A percentile compares a stretch with the other conserved stretches of the same genome.
Conservation (phyloP, 805 yeast species). For the Kodamaea laetipori region DNA sequence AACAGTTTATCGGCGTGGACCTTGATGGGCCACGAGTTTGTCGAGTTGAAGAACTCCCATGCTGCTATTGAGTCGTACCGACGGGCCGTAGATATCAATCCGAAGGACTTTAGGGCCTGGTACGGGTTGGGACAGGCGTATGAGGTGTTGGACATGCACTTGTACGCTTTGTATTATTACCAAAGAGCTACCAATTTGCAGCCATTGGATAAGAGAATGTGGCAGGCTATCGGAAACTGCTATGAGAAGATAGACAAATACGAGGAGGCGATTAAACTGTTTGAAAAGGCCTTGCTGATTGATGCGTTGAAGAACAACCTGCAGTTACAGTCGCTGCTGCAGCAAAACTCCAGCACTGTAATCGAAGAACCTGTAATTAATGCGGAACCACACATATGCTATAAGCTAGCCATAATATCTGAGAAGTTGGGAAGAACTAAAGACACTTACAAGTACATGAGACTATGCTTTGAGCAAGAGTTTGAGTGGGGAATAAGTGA, state of each 20-base stretch:
- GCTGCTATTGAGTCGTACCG: slow-evolving; percentile 97
- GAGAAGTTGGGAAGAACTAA: slow-evolving; percentile 54
- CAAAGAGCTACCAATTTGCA: slow-evolving; percentile 87
- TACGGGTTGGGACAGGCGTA: slow-evolving; percentile 98
- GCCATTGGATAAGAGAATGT: slow-evolving; percentile 89
- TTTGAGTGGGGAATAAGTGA: slow-evolving; percentile 65
- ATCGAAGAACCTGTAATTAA: slow-evolving; percentile 38
- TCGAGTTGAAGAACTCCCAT: slow-evolving; percentile 92
- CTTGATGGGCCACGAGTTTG: slow-evolving; percentile 97
- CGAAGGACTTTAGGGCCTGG: slow-evolving; percentile 95
- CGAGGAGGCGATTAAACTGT: slow-evolving; percentile 77
- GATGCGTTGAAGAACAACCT: slow-evolving; percentile 26
- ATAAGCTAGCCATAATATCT: slow-evolving; percentile 66
- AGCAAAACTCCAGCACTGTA: slow-evolving; percentile 16
- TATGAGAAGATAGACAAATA: slow-evolving; percentile 74
- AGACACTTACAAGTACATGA: slow-evolving; percentile 66
- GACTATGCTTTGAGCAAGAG: slow-evolving; percentile 66
- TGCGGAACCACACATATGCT: slow-evolving; percentile 53
- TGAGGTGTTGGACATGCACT: slow-evolving; percentile 93
- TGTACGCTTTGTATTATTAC: slow-evolving; percentile 88
- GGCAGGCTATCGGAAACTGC: slow-evolving; percentile 94
- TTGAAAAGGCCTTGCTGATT: slow-evolving; percentile 69
- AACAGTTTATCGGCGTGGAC: slow-evolving; percentile 94
- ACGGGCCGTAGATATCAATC: slow-evolving; percentile 86
- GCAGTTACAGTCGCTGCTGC: slow-evolving; percentile 12